Evolutionary conservation across 768 basidiomycete species (phyloP).

Genomic region (Naematelia aurantialba): DNA sequence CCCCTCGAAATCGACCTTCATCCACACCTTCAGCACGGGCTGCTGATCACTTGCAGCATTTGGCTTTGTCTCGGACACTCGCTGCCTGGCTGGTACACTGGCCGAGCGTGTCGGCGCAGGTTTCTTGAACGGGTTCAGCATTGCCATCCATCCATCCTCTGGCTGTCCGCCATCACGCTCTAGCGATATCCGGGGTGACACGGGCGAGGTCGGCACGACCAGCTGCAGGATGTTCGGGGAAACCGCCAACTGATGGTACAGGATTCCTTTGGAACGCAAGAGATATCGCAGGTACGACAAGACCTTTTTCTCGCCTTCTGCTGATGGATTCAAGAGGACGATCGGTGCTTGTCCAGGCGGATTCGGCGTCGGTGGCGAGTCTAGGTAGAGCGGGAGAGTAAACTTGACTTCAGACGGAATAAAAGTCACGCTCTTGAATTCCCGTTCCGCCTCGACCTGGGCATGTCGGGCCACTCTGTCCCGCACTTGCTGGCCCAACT

Average conservation of each 20-base stretch:
- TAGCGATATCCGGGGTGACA: conserved; percentile 1
- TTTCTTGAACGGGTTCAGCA: neutral
- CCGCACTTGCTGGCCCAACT: conserved; percentile 33
- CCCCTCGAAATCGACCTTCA: neutral
- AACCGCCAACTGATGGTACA: conserved; percentile 36
- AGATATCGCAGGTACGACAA: conserved; percentile 47
- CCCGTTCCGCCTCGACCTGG: neutral
- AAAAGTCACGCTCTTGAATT: conserved; percentile 52
- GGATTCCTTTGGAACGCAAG: conserved; percentile 39
- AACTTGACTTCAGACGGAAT: conserved; percentile 48
- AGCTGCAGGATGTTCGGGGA: conserved; percentile 8
- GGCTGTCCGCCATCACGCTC: neutral
- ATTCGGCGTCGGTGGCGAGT: neutral
- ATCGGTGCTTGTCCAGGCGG: conserved; percentile 5
- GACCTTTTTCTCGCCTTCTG: conserved; percentile 29
- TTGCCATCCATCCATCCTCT: neutral
- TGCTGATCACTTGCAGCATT: neutral
- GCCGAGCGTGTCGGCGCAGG: neutral
- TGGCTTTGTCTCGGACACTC: neutral
- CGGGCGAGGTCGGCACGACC: conserved; percentile 11
- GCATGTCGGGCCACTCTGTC: conserved; percentile 17
- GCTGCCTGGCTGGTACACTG: neutral
- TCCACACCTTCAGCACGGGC: neutral
- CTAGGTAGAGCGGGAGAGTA: conserved; percentile 41
- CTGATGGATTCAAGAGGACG: conserved; percentile 28